Evolutionary conservation across 768 basidiomycete species (phyloP).

Genomic region (Lactarius sp.): DNA sequence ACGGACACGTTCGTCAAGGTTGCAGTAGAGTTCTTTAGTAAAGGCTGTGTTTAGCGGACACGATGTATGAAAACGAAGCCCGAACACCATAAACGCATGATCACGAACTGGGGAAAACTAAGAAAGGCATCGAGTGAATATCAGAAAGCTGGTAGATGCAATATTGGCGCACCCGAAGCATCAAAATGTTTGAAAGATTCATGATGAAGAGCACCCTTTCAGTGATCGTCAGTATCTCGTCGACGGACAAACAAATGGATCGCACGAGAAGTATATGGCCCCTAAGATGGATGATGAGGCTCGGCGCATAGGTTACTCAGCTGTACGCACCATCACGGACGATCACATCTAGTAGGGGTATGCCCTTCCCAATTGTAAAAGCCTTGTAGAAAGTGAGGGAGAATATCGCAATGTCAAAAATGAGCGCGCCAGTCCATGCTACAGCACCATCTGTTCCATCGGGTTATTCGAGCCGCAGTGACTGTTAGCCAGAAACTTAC

Average conservation of each 20-base stretch:
- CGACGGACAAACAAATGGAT: background rate
- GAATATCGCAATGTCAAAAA: constrained; percentile 11
- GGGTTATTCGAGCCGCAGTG: background rate
- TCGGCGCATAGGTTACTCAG: background rate
- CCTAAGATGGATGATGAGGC: constrained; percentile 1
- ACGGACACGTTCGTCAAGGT: constrained; percentile 18
- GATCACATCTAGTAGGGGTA: constrained; percentile 9
- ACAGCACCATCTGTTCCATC: constrained; percentile 3
- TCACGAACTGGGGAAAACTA: constrained; percentile 17
- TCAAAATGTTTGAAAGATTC: constrained; percentile 13
- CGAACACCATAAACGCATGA: background rate
- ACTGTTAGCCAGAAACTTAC: background rate
- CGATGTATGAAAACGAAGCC: background rate
- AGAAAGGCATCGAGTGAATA: background rate
- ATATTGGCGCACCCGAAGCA: constrained; percentile 7
- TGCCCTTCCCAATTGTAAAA: background rate
- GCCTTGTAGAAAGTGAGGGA: constrained; percentile 15
- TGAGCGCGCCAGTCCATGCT: constrained; percentile 9
- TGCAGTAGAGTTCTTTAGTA: constrained; percentile 2
- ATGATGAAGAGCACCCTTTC: constrained; percentile 11
- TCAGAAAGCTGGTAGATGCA: background rate
- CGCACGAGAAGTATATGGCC: constrained; percentile 19
- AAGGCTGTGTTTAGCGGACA: background rate
- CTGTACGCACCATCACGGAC: constrained; percentile 14
- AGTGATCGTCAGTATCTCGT: background rate